These are phyloP conservation scores for Ogataea zsoltii DNA, from an alignment of 805 yeast species.

Conservation along the genomic window DNA sequence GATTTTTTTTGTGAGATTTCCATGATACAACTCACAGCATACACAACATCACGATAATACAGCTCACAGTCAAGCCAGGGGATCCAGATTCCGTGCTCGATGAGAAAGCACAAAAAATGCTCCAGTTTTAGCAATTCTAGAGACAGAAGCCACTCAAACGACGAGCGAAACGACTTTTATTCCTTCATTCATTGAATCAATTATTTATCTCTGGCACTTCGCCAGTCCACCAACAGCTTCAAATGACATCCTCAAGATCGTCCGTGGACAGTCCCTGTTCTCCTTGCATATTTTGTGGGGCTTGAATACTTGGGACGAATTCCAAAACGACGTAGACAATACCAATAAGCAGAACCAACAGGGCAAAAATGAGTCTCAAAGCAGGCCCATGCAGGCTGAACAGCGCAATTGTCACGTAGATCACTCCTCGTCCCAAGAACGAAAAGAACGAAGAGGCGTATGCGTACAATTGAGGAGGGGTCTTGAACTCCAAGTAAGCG, in stretches of 20 bases:
- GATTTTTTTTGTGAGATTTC: neutral
- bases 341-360: constrained; percentile 63
- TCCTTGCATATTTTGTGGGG: constrained; percentile 79
- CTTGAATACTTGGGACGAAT: constrained; percentile 70
- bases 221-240: neutral
- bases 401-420: constrained; percentile 52
- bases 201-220: no score
- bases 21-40: no score
- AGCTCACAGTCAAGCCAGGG: no score
- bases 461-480: constrained; percentile 60
- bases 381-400: constrained; percentile 49
- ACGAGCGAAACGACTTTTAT: no score
- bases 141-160: no score
- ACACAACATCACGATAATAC: no score
- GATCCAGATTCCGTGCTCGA: no score
- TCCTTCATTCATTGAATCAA: no score
- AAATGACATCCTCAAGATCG: constrained; percentile 37
- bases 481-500: constrained; percentile 46
- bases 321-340: constrained; percentile 60
- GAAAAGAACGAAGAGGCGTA: constrained; percentile 70
- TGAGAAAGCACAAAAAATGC: no score
- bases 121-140: no score
- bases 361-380: constrained; percentile 57
- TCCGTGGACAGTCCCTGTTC: constrained; percentile 41
- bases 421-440: constrained; percentile 72